Base-by-base conservation (phyloP, 805 yeast species). In the Spathaspora boniae region DNA sequence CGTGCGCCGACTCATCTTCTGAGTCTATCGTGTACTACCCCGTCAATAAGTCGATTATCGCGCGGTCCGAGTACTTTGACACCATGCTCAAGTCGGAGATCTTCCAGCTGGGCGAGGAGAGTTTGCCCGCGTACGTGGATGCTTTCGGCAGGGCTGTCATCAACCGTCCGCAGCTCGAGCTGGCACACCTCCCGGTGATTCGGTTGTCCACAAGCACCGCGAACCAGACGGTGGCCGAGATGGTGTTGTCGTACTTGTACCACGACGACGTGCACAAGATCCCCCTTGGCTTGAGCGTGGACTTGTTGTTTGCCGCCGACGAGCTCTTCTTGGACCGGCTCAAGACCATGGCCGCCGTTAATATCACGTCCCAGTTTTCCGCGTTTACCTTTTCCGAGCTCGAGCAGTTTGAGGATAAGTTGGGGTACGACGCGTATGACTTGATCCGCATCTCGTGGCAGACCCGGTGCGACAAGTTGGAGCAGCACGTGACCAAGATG, bases 361-460 rank as follows among this genome's bases (percentile, higher is more conserved):
- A 64, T 9, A 56, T 77, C 24, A 61, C 76, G 1, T 55, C 62
- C 14, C 34, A 38, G 14, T 54, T 56, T 32, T 41, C 45, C 15
- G 33, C 42, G 9, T 48, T 53, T 23, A 38, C 47, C 14, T 46
- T 36, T 29, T 43, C 40, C 5, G 54, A 55, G 24, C 48, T 57
- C 29, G 14, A 29, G 7, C 15, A 31, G 1, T 44, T 60, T 26
- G 47, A 48, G 5, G 44, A 51, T 1, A 30, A 43, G 3, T 26
- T 53, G 2, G 63, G 62, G 6, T 61, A 65, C 37, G 60, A 74
- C 15, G 60, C 78, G 0, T 82, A 65, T 50, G 84, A 80, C 18
- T 60, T 82, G 11, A 55, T 85, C 16, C 58, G 78, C 35, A 72
- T 81, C 1, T 78, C 82, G 0, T 85, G 94, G 93, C 72, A 70